Conservation (phyloP, 495 filamentous ascomycete genomes). For the Copromyces sp. region DNA sequence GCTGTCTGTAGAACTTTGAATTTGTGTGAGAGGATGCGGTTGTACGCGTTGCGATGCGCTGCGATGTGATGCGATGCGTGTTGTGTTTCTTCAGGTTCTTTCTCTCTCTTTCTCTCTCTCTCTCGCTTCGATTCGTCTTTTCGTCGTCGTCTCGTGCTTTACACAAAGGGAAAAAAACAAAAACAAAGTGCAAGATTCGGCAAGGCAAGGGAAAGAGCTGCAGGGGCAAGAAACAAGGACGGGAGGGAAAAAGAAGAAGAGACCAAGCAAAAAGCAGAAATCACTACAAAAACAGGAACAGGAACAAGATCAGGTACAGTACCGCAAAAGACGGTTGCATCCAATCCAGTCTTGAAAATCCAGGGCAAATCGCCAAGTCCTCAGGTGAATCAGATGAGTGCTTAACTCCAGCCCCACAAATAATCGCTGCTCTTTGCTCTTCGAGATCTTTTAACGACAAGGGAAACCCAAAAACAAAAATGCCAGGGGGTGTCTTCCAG, state of each 20-base stretch:
- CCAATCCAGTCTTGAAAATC: neutral
- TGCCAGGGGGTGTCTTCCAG: neutral
- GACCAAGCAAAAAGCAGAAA: neutral
- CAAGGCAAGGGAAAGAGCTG: neutral
- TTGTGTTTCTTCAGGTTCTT: neutral
- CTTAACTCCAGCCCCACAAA: neutral
- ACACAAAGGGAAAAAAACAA: neutral
- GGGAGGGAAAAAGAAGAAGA: slow-evolving; percentile 1
- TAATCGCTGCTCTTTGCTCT: neutral
- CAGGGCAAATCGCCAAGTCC: neutral
- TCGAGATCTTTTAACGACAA: neutral
- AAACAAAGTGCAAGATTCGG: neutral
- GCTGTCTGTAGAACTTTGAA: neutral
- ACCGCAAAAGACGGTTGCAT: neutral
- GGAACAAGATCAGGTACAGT: neutral
- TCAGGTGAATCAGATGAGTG: neutral
- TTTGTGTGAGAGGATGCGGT: neutral
- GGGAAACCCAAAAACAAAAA: neutral
- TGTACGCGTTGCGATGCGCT: neutral
- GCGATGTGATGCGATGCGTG: neutral
- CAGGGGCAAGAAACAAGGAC: neutral
- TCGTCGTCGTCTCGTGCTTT: neutral
- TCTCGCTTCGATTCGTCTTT: neutral
- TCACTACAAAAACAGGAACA: neutral
- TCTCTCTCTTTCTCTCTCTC: neutral